Evolutionary conservation across 768 basidiomycete species (phyloP).

Genomic region (Kwoniella dejecticola): DNA sequence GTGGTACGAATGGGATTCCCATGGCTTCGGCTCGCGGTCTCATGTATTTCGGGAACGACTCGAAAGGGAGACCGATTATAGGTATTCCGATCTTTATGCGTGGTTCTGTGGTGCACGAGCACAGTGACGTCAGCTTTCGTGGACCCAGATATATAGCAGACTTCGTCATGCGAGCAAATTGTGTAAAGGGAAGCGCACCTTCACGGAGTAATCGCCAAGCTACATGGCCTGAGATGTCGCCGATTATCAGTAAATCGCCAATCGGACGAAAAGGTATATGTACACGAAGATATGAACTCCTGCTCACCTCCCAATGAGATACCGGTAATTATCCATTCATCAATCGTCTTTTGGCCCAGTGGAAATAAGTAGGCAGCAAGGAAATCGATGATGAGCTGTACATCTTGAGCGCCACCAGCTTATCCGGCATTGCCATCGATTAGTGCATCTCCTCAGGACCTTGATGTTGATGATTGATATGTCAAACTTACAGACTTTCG

Average conservation of each 20-base stretch:
- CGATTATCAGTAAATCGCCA: background rate
- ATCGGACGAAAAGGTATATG: background rate
- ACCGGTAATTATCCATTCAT: constrained; percentile 72
- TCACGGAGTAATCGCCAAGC: constrained; percentile 70
- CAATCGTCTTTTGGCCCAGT: constrained; percentile 63
- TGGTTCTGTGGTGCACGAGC: constrained; percentile 56
- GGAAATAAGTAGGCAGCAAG: constrained; percentile 76
- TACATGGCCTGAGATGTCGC: constrained; percentile 63
- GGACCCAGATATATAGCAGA: background rate
- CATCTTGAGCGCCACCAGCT: constrained; percentile 72
- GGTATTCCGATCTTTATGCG: constrained; percentile 59
- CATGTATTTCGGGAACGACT: constrained; percentile 34
- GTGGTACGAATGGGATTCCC: constrained; percentile 60
- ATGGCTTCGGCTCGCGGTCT: constrained; percentile 57
- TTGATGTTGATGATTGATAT: too few species aligned
- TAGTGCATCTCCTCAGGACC: too few species aligned
- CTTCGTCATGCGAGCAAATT: constrained; percentile 3
- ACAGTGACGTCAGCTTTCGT: constrained; percentile 10
- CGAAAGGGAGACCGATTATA: constrained; percentile 71
- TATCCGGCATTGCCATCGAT: too few species aligned
- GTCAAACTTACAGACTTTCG: constrained; percentile 58
- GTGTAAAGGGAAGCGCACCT: constrained; percentile 54
- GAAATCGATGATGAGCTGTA: constrained; percentile 79
- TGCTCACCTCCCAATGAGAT: constrained; percentile 69
- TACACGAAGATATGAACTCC: background rate